These are phyloP conservation scores for Hordeum pubiflorum DNA, from an alignment of 202 grass and related monocot species.

Conservation along the genomic window DNA sequence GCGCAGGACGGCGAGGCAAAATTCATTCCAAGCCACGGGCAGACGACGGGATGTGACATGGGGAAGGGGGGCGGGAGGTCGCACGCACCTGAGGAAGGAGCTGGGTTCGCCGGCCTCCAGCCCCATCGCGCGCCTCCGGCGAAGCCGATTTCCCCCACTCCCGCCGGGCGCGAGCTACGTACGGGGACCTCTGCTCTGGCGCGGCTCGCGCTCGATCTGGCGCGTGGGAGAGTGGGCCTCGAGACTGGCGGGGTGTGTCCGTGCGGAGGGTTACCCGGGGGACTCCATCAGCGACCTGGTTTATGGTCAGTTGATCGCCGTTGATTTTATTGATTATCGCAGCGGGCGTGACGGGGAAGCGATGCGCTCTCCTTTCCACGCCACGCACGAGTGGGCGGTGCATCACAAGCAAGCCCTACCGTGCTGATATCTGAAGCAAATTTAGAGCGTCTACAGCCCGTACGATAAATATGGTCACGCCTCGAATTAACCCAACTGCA, in stretches of 20 bases:
- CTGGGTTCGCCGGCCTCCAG: conserved; percentile 43
- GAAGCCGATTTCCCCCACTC: not conserved
- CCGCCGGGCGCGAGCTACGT: conserved; percentile 1
- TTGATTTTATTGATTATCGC: too few relatives aligned
- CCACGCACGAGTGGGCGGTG: too few relatives aligned
- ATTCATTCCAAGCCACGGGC: not conserved
- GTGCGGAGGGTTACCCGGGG: not conserved
- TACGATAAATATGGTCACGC: too few relatives aligned
- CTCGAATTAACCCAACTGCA: too few relatives aligned
- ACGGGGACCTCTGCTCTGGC: not conserved
- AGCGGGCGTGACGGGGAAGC: not conserved
- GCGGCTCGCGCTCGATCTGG: not conserved
- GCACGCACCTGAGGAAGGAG: conserved; percentile 41
- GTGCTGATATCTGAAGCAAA: too few relatives aligned
- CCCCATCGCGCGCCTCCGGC: conserved; percentile 29
- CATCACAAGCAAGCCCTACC: too few relatives aligned
- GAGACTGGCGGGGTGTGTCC: not conserved
- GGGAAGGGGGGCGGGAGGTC: too few relatives aligned
- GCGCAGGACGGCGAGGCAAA: not conserved
- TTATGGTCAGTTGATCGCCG: not conserved
- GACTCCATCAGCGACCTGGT: not conserved
- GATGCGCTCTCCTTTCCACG: not conserved
- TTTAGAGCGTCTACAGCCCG: too few relatives aligned
- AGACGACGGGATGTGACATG: too few relatives aligned
- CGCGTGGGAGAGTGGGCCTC: not conserved